Percentiles rank a stretch among this genome's conserved stretches.
Conservation (phyloP, 768 basidiomycete species). For the Nidularia sp. region DNA sequence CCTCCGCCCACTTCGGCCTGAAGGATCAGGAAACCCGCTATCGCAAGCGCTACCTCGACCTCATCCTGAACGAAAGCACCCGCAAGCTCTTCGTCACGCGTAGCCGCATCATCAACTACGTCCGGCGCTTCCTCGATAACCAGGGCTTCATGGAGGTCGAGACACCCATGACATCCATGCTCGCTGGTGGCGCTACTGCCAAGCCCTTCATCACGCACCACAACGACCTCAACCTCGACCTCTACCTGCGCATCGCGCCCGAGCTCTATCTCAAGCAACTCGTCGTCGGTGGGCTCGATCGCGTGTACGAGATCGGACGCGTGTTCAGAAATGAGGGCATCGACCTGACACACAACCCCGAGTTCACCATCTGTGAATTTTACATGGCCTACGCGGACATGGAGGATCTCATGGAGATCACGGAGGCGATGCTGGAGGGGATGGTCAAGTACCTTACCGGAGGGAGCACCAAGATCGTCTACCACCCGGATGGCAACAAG, state of each 20-base stretch:
- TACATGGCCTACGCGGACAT: slow-evolving; percentile 99
- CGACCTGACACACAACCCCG: slow-evolving; percentile 98
- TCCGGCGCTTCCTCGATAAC: slow-evolving; percentile 84
- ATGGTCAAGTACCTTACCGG: slow-evolving; percentile 84
- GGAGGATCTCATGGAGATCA: slow-evolving; percentile 98
- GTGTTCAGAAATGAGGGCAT: slow-evolving; percentile 99
- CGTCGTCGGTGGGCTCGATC: slow-evolving; percentile 93
- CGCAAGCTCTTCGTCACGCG: slow-evolving; percentile 90
- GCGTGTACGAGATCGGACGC: slow-evolving; percentile 97
- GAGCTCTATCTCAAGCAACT: slow-evolving; percentile 98
- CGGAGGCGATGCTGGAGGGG: slow-evolving; percentile 85
- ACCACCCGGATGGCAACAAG: slow-evolving; percentile 94
- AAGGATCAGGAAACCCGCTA: slow-evolving; percentile 98
- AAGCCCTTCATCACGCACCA: slow-evolving; percentile 99
- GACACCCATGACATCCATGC: slow-evolving; percentile 95
- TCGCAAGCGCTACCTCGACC: slow-evolving; percentile 97
- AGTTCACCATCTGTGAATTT: slow-evolving; percentile 99
- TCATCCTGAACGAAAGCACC: slow-evolving; percentile 89
- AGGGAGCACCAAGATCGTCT: slow-evolving; percentile 74
- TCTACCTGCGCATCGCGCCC: slow-evolving; percentile 96
- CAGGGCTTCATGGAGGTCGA: slow-evolving; percentile 98
- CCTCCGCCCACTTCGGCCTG: slow-evolving; percentile 87
- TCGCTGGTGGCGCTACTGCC: slow-evolving; percentile 96
- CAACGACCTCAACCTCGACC: slow-evolving; percentile 94
- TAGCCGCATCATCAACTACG: slow-evolving; percentile 86